Percentiles rank a stretch among this genome's conserved stretches.
Conservation (phyloP, 345 rosid genomes). For the Citrus glauca region DNA sequence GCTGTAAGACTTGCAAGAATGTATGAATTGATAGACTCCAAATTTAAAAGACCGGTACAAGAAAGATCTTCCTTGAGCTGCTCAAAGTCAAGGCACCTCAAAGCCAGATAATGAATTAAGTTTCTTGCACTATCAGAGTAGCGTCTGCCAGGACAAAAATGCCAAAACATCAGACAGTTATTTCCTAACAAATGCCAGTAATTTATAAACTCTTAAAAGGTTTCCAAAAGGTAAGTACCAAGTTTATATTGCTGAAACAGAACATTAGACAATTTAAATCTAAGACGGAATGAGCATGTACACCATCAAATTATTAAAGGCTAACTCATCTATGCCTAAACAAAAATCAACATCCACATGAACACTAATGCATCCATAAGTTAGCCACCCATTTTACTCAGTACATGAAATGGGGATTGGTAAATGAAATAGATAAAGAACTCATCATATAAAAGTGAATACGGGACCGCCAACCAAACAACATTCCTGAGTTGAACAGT, state of each 20-base stretch:
- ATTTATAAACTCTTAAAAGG: neutral
- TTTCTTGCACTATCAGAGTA: conserved; percentile 52
- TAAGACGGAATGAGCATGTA: too few relatives aligned
- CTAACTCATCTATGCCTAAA: too few relatives aligned
- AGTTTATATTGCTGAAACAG: neutral
- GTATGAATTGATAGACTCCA: conserved; percentile 40
- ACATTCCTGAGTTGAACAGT: too few relatives aligned
- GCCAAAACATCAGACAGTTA: neutral
- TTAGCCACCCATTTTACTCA: too few relatives aligned
- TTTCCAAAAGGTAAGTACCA: neutral
- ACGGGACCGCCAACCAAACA: too few relatives aligned
- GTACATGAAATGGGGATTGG: too few relatives aligned
- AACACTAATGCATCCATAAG: too few relatives aligned
- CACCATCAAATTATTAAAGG: too few relatives aligned
- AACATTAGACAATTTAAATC: too few relatives aligned
- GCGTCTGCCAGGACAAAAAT: conserved; percentile 28
- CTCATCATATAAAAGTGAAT: too few relatives aligned
- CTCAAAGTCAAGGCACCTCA: conserved; percentile 45
- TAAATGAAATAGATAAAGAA: too few relatives aligned
- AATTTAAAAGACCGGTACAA: conserved; percentile 43
- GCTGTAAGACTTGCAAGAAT: conserved; percentile 45
- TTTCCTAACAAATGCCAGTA: neutral
- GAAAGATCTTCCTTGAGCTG: conserved; percentile 42
- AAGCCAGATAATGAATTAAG: conserved; percentile 55
- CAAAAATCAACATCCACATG: too few relatives aligned